Evolutionary conservation across 2,329 filamentous ascomycete genomes (phyloP), one percentile per base, ranked within the genome.

Genomic region (Rutstroemia sp.): DNA sequence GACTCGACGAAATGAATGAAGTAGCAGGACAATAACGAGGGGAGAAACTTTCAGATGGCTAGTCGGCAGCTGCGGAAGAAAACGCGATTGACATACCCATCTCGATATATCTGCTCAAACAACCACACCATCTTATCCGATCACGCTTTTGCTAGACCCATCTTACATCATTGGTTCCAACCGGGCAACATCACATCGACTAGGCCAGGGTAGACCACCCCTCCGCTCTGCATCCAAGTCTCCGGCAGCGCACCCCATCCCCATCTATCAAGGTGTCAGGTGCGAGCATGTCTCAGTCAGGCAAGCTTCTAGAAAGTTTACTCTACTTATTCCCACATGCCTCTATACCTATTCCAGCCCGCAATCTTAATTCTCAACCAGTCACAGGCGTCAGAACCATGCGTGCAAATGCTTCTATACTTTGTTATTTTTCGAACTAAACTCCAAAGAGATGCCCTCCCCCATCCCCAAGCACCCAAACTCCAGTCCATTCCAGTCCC

Each of bases 161-260:
- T 30, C 36, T 54, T 49, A 49, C 30, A 44, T 56, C 38, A 56
- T 51, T 17, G 40, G 39, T 39, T 21, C 27, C 7, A 45, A 40
- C 48, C 16, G 21, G 47, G 40, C 17, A 44, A 44, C 30, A 34
- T 34, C 30, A 27, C 40, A 47, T 53, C n/a, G 39, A 10, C 44
- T 17, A 47, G 21, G 42, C 44, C 14, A 47, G 21, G 42, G 16
- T 48, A n/a, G 42, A 38, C 21, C n/a, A 25, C 16, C 36, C 7
- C 8, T 27, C 51, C 51, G 23, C 23, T 34, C 10, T 34, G 30
- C 30, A 34, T 34, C 30, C 30, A 34, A 34, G 4, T 14, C 12
- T 12, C 30, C 30, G 10, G 10, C 30, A 34, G 30, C n/a, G n/a
- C n/a, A n/a, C n/a, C 12, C 30, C 4, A 34, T 34, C 30, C 30